These are phyloP conservation scores for Chlamydomonas sp. DNA, from an alignment of 139 green algal species.

Conservation along the genomic window DNA sequence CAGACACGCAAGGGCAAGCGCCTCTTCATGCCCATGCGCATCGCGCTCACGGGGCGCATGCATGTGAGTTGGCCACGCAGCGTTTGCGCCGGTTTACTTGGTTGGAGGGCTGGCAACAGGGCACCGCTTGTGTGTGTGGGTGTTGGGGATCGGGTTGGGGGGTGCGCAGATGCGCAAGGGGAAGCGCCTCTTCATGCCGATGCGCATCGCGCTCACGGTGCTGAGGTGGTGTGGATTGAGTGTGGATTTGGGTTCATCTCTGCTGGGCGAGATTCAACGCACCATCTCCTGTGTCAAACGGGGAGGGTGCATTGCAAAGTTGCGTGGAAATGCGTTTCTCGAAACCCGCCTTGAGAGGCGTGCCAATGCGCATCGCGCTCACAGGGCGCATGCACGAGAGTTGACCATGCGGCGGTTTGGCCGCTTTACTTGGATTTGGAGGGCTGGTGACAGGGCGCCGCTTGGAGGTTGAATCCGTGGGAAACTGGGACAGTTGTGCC, in stretches of 20 bases:
- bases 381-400: slow-evolving; percentile 67
- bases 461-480: too few species aligned
- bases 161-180: slow-evolving; percentile 94
- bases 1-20: slow-evolving; percentile 94
- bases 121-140: background rate
- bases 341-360: too few species aligned
- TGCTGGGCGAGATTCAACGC: too few species aligned
- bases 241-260: background rate
- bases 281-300: too few species aligned
- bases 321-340: too few species aligned
- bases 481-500: too few species aligned
- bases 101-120: background rate
- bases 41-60: slow-evolving; percentile 80
- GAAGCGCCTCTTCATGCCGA: slow-evolving; percentile 97
- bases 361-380: slow-evolving; percentile 89
- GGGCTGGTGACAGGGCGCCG: background rate
- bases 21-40: slow-evolving; percentile 94
- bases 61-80: slow-evolving; percentile 2
- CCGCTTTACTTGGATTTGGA: background rate
- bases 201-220: slow-evolving; percentile 87
- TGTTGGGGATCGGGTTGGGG: too few species aligned
- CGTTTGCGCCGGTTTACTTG: background rate
- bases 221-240: too few species aligned
- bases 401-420: background rate
- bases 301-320: too few species aligned